A percentile compares a stretch with the other conserved stretches of the same genome.
These are phyloP conservation scores for Arthrocladium fulminans DNA, from an alignment of 2,329 filamentous ascomycete species.

Conservation along the genomic window DNA sequence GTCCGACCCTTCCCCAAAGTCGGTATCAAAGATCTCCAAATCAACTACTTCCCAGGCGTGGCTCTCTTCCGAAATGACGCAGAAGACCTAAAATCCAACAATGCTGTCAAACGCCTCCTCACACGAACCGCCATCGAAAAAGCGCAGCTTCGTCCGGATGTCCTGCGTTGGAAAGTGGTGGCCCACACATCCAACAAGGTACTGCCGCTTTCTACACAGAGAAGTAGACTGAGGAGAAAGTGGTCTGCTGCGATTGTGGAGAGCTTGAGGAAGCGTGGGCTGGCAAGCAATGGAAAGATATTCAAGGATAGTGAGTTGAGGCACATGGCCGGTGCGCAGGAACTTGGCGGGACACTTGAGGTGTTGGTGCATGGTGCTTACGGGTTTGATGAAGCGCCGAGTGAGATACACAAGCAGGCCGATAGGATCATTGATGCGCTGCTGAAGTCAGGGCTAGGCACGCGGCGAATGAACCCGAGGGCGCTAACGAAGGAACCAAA, in stretches of 20 bases:
- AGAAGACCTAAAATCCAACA: background rate
- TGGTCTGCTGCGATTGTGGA: constrained; percentile 37
- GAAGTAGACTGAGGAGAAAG: constrained; percentile 38
- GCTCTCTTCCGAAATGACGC: background rate
- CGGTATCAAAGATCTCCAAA: background rate
- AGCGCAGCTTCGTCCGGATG: constrained; percentile 26
- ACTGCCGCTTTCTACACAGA: constrained; percentile 36
- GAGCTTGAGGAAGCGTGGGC: constrained; percentile 28
- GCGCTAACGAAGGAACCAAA: background rate
- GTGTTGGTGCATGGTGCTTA: background rate
- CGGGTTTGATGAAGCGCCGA: background rate
- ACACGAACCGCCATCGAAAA: background rate
- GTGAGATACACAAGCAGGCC: background rate
- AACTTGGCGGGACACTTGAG: constrained; percentile 2
- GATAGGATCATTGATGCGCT: background rate
- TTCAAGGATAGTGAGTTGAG: background rate
- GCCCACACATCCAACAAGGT: constrained; percentile 23
- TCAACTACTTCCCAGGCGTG: background rate
- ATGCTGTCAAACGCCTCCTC: background rate
- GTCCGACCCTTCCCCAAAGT: background rate
- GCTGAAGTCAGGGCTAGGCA: background rate
- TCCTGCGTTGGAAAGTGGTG: constrained; percentile 42
- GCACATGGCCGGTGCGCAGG: background rate
- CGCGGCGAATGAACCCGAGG: background rate
- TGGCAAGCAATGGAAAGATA: background rate